Percentiles rank a stretch among this genome's conserved stretches.
These are phyloP conservation scores for Magnaporthales sp. DNA, from an alignment of 2,329 filamentous ascomycete genomes.

Conservation along the genomic window DNA sequence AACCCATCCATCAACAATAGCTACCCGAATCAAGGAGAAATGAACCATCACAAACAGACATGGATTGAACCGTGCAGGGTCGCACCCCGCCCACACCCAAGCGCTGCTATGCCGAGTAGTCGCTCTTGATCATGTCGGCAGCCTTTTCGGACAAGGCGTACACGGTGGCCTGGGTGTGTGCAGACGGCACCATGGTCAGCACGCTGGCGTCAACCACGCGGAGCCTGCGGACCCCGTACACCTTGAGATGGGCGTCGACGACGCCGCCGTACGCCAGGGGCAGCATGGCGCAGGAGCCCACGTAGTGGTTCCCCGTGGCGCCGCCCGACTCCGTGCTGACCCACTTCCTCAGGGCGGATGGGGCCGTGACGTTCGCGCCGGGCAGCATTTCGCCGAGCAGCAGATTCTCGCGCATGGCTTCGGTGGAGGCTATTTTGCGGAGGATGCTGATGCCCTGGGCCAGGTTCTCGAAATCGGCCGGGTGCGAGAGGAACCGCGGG, in stretches of 20 bases:
- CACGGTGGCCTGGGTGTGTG: conserved; percentile 14
- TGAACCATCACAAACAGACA: no score
- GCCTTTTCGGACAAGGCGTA: conserved; percentile 14
- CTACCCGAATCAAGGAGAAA: no score
- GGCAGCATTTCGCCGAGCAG: conserved; percentile 9
- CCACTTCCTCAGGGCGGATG: conserved; percentile 18
- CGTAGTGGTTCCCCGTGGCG: conserved; percentile 12
- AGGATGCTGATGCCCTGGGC: conserved; percentile 24
- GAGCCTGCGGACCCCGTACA: conserved; percentile 12
- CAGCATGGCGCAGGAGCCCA: conserved; percentile 30
- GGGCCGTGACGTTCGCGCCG: conserved; percentile 18
- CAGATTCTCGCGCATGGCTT: conserved; percentile 14
- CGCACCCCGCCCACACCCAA: background rate
- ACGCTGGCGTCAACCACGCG: conserved; percentile 14
- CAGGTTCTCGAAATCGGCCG: conserved; percentile 25
- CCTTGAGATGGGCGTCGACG: conserved; percentile 8
- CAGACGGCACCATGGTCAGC: conserved; percentile 14
- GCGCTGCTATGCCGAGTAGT: background rate
- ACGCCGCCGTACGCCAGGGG: conserved; percentile 9
- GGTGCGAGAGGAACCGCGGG: conserved; percentile 27
- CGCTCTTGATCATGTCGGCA: background rate
- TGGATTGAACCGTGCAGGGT: no score
- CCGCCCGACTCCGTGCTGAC: conserved; percentile 21
- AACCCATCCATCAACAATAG: no score
- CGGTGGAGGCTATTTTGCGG: conserved; percentile 20